A percentile compares a stretch with the other conserved stretches of the same genome.
phyloP scores from a whole-genome alignment of 179 eudicot genomes.

The Beta lomatogona region DNA sequence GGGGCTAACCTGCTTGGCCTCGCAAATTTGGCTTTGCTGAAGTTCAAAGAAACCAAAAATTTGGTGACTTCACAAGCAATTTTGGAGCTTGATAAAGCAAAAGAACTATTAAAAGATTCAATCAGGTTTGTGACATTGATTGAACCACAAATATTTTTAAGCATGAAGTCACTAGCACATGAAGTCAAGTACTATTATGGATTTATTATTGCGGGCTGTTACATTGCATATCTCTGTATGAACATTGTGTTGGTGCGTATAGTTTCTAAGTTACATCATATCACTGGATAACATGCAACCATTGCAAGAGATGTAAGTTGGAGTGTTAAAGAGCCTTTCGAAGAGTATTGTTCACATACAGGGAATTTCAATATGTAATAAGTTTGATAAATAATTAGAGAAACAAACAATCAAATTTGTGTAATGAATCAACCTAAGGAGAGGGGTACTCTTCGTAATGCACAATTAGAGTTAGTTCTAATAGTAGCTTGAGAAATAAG shows the following conservation, averaged over 20 bases:
- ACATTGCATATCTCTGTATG: background rate
- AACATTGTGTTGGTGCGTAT: background rate
- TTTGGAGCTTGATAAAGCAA: conserved; percentile 62
- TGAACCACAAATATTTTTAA: background rate
- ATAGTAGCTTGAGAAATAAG: too few species aligned
- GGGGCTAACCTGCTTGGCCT: conserved; percentile 74
- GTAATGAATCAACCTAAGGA: background rate
- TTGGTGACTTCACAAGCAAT: conserved; percentile 46
- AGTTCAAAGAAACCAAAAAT: conserved; percentile 40
- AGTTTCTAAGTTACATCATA: background rate
- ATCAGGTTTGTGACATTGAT: conserved; percentile 54
- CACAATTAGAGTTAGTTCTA: too few species aligned
- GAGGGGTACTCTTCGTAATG: background rate
- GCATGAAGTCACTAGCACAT: background rate
- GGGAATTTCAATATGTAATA: background rate
- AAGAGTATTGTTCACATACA: background rate
- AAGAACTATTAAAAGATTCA: conserved; percentile 51
- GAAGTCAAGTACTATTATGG: background rate
- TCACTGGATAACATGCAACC: background rate
- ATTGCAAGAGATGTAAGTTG: background rate
- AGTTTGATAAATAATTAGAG: background rate
- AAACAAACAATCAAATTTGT: background rate
- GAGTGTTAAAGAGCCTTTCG: background rate
- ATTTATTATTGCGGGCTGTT: background rate
- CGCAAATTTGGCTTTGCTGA: conserved; percentile 64